Evolutionary conservation across 306 rosid species (phyloP), one percentile per base, ranked within the genome.

Genomic region (Chamaecrista fasciculata): DNA sequence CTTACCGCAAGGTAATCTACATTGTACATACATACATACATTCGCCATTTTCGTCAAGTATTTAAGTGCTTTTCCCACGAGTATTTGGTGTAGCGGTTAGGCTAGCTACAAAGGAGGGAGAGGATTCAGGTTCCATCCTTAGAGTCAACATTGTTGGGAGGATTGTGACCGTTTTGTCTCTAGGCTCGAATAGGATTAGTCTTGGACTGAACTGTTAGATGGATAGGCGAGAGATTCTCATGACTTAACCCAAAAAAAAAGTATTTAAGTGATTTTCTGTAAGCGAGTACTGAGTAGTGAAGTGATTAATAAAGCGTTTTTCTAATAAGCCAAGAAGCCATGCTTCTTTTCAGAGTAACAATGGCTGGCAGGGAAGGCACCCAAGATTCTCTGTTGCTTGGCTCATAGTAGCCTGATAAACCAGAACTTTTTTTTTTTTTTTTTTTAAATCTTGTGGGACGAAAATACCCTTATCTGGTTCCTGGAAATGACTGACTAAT

Each of bases 1-100:
- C 98, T 20, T 93, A 93, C 42, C 89, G 96, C 14, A 93, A 93
- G 96, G 98, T 92, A 84, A n/a, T n/a, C n/a, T n/a, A n/a, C n/a
- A n/a, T n/a, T 53, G 2, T 40, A 39, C 36, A 31, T 31, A 37
- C 43, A 37, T 37, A 37, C 43, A 26, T 7, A 15, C 12, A 56
- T n/a, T 37, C 61, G 11, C 4, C 58, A 2, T 48, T 43, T n/a
- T 29, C 21, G 29, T 2, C 26, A 53, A 1, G 12, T 2, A 10
- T 14, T 2, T 5, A 26, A 33, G 28, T 60, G 36, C 2, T 62
- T 62, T 18, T n/a, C n/a, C n/a, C n/a, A n/a, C n/a, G n/a, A n/a
- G n/a, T n/a, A n/a, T n/a, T n/a, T n/a, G n/a, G n/a, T n/a, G n/a
- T n/a, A n/a, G n/a, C n/a, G n/a, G n/a, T n/a, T n/a, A n/a, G n/a